Conservation (phyloP, 2,329 filamentous ascomycete species). For the Aureobasidium sp. region DNA sequence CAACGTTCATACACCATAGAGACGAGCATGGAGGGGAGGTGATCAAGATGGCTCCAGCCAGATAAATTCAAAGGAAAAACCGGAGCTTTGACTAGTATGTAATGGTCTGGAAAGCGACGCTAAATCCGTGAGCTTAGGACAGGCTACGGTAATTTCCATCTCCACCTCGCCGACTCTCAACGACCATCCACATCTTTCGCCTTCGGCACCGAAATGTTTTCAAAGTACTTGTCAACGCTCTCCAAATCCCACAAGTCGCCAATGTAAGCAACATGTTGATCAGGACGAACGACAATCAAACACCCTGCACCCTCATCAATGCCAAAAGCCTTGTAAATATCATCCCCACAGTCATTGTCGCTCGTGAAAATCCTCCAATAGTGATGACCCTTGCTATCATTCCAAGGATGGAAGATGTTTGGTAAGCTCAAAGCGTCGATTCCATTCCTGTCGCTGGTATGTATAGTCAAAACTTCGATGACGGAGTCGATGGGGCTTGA, state of each 20-base stretch:
- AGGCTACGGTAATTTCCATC: no score
- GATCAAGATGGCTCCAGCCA: no score
- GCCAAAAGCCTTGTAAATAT: not conserved
- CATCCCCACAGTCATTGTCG: not conserved
- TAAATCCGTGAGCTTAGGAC: no score
- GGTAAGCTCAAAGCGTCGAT: not conserved
- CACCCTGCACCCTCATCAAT: not conserved
- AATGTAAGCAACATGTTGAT: conserved; percentile 7
- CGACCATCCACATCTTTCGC: no score
- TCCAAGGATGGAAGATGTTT: not conserved
- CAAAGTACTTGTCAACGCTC: not conserved
- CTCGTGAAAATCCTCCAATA: not conserved
- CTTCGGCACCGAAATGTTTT: not conserved
- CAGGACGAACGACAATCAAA: not conserved
- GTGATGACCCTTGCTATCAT: not conserved
- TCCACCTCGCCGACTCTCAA: no score
- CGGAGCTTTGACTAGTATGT: no score
- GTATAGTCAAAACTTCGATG: not conserved
- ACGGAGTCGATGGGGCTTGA: not conserved
- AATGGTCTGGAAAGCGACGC: no score
- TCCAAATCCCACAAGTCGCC: not conserved
- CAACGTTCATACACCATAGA: no score
- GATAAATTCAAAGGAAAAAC: no score
- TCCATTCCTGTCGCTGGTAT: not conserved
- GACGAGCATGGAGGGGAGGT: no score